Conservation (phyloP, 139 green algal species). For the Coelastrella sp. region DNA sequence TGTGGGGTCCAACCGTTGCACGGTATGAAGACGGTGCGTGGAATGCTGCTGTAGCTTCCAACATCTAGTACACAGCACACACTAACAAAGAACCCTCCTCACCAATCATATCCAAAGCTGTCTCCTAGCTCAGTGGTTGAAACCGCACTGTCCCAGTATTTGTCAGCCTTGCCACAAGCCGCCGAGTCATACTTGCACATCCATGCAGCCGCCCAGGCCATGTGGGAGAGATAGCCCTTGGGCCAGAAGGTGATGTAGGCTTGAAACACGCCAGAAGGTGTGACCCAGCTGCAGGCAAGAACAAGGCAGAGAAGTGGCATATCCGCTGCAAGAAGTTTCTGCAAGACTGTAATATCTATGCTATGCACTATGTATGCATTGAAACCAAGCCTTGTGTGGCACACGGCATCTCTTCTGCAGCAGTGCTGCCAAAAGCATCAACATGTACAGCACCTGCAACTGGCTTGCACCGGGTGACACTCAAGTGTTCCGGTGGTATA, state of each 20-base stretch:
- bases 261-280: constrained; percentile 36
- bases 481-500: no score
- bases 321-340: not conserved
- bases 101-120: constrained; percentile 35
- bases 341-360: not conserved
- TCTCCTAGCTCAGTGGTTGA: constrained; percentile 37
- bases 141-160: not conserved
- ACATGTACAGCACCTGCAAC: no score
- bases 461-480: no score
- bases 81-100: no score
- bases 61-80: no score
- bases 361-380: no score
- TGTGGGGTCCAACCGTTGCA: no score
- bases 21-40: no score
- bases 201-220: constrained; percentile 32
- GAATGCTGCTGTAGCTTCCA: not conserved
- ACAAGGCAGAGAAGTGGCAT: not conserved
- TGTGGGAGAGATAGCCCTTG: constrained; percentile 19
- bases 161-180: not conserved
- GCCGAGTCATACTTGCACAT: constrained; percentile 45
- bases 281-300: constrained; percentile 34
- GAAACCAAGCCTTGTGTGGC: no score
- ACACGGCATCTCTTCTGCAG: no score
- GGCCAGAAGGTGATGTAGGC: constrained; percentile 38
- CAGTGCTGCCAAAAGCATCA: no score